These are phyloP conservation scores for Vaccinium macrocarpon DNA, from an alignment of 148 eudicot species.

Conservation along the genomic window DNA sequence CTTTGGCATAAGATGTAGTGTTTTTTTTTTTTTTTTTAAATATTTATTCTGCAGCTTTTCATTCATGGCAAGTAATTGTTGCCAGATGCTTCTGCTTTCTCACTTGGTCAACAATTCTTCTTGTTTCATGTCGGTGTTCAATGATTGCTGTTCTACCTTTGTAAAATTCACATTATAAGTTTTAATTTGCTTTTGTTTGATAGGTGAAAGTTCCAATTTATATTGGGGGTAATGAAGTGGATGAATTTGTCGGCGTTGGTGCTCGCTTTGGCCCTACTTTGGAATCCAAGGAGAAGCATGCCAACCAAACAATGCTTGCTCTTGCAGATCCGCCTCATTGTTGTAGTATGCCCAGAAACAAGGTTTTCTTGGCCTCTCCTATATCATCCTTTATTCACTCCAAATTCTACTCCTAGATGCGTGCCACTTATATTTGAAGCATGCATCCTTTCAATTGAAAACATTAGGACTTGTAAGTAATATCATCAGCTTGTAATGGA, in stretches of 20 bases:
- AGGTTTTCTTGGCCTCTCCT: conserved; percentile 45
- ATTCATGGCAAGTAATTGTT: background rate
- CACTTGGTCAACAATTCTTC: background rate
- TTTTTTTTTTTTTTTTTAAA: background rate
- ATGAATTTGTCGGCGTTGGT: conserved; percentile 88
- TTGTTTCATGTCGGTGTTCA: background rate
- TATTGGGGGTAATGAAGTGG: conserved; percentile 56
- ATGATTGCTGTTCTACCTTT: background rate
- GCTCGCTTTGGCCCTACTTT: conserved; percentile 98
- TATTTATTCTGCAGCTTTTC: background rate
- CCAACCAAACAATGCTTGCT: conserved; percentile 59
- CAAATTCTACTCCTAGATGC: conserved; percentile 12
- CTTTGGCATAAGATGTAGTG: background rate
- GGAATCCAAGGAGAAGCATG: conserved; percentile 94
- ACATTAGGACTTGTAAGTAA: background rate
- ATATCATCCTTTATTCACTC: background rate
- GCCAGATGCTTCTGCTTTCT: background rate
- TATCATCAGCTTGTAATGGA: conserved; percentile 12
- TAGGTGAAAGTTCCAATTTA: conserved; percentile 91
- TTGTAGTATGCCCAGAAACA: conserved; percentile 72
- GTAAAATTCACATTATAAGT: background rate
- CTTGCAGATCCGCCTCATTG: conserved; percentile 96
- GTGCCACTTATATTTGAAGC: background rate
- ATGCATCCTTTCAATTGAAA: conserved; percentile 9
- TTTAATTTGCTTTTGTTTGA: conserved; percentile 14